A percentile compares a stretch with the other conserved stretches of the same genome.
phyloP scores from a whole-genome alignment of 257 asterid genomes.

The Plantago ovata region DNA sequence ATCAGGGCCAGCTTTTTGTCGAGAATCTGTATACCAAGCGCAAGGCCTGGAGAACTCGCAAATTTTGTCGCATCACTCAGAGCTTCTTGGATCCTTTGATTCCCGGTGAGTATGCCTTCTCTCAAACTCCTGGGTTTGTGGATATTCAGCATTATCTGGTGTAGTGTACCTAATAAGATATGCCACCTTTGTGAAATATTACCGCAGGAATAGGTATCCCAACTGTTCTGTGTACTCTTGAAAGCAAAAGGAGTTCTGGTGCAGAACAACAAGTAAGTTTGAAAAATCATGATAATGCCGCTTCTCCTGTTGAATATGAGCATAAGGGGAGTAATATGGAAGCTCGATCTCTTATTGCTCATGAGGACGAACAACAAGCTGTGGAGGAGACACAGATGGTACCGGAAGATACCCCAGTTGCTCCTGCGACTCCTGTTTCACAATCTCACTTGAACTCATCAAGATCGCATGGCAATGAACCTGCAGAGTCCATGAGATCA shows the following conservation, averaged over 20 bases:
- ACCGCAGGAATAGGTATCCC: slow-evolving; percentile 40
- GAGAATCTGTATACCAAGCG: too few species aligned
- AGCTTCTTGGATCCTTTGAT: slow-evolving; percentile 58
- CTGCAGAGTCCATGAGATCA: slow-evolving; percentile 35
- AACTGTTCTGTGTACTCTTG: slow-evolving; percentile 25
- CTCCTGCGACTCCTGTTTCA: slow-evolving; percentile 22
- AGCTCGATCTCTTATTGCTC: slow-evolving; percentile 13
- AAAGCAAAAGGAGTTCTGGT: slow-evolving; percentile 9
- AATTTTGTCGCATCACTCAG: slow-evolving; percentile 28
- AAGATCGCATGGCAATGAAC: slow-evolving; percentile 39
- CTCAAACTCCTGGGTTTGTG: background rate
- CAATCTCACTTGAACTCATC: slow-evolving; percentile 26
- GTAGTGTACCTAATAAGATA: slow-evolving; percentile 3
- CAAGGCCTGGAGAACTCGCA: slow-evolving; percentile 46
- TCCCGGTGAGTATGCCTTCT: slow-evolving; percentile 44
- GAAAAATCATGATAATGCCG: slow-evolving; percentile 13
- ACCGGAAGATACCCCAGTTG: slow-evolving; percentile 6
- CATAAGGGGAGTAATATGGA: slow-evolving; percentile 11
- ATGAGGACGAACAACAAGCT: background rate
- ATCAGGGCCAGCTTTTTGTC: too few species aligned
- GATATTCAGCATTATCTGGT: background rate
- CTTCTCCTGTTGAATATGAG: slow-evolving; percentile 3
- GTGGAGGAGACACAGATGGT: background rate
- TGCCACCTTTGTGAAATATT: slow-evolving; percentile 9
- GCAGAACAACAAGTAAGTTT: slow-evolving; percentile 11